A percentile compares a stretch with the other conserved stretches of the same genome.
Conservation (phyloP, 192 early-diverging fungal genomes). For the Linderina pennispora region DNA sequence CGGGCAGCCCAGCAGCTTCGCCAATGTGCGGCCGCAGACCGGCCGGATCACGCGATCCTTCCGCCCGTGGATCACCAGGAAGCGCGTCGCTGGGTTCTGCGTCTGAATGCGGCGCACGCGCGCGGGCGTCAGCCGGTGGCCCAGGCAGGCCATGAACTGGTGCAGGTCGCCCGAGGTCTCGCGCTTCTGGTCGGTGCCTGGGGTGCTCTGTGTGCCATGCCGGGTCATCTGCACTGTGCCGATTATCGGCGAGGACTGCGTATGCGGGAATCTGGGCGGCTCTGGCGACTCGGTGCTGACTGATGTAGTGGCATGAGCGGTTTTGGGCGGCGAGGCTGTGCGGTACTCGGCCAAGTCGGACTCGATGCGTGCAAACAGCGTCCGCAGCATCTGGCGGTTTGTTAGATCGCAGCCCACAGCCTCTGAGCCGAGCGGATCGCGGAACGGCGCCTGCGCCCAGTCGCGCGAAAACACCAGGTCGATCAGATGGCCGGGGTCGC, state of each 20-base stretch:
- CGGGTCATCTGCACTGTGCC: not conserved
- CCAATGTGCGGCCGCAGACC: slow-evolving; percentile 32
- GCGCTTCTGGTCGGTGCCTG: slow-evolving; percentile 5
- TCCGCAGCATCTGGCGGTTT: slow-evolving; percentile 20
- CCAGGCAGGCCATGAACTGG: slow-evolving; percentile 45
- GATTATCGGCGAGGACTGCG: not conserved
- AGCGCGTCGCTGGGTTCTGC: slow-evolving; percentile 21
- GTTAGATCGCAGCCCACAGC: not conserved
- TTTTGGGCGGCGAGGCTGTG: not conserved
- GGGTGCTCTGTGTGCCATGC: not conserved
- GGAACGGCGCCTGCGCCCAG: slow-evolving; percentile 20
- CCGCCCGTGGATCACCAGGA: slow-evolving; percentile 41
- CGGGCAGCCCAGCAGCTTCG: slow-evolving; percentile 31
- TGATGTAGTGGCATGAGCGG: not conserved
- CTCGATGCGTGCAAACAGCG: slow-evolving; percentile 24
- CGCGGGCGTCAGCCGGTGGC: slow-evolving; percentile 24
- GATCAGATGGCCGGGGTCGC: slow-evolving; percentile 27
- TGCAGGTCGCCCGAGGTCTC: slow-evolving; percentile 32
- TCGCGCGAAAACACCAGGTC: slow-evolving; percentile 35
- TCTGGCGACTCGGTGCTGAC: not conserved
- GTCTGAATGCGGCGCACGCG: slow-evolving; percentile 18
- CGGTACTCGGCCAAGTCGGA: slow-evolving; percentile 9
- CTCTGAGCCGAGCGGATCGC: slow-evolving; percentile 3
- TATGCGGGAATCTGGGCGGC: not conserved
- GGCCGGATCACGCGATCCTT: slow-evolving; percentile 43